phyloP scores from a whole-genome alignment of 2,329 filamentous ascomycete genomes.

The Rosellinia necatrix region DNA sequence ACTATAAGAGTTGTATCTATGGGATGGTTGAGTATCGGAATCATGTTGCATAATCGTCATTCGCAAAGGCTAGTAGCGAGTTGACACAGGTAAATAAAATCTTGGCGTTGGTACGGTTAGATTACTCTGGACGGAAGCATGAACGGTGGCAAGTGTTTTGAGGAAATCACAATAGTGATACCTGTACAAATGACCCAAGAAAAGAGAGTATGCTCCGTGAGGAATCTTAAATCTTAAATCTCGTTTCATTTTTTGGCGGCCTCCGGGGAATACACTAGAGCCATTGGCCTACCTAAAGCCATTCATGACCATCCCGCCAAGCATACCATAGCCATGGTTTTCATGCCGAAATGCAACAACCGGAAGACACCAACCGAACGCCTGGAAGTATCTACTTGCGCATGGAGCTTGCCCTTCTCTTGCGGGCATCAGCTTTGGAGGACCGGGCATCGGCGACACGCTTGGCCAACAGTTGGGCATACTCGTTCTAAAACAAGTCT shows the following conservation, averaged over 20 bases:
- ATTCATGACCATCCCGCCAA: constrained; percentile 34
- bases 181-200: background rate
- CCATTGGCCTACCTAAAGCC: constrained; percentile 39
- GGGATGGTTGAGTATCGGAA: background rate
- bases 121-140: background rate
- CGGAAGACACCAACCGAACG: constrained; percentile 45
- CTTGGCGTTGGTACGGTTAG: background rate
- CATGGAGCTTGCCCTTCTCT: constrained; percentile 96
- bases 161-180: constrained; percentile 1
- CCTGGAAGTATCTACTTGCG: constrained; percentile 70
- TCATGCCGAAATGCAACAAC: constrained; percentile 45
- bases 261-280: constrained; percentile 37
- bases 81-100: constrained; percentile 2
- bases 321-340: constrained; percentile 37
- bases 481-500: constrained; percentile 76
- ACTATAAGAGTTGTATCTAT: constrained; percentile 12
- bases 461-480: constrained; percentile 94
- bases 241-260: constrained; percentile 38
- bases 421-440: constrained; percentile 90
- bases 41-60: constrained; percentile 6
- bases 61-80: constrained; percentile 15
- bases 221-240: constrained; percentile 39
- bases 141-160: background rate
- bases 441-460: constrained; percentile 96
- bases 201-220: constrained; percentile 14